A percentile compares a stretch with the other conserved stretches of the same genome.
Evolutionary conservation across 768 basidiomycete genomes (phyloP).

Genomic region (Boletus coccyginus): DNA sequence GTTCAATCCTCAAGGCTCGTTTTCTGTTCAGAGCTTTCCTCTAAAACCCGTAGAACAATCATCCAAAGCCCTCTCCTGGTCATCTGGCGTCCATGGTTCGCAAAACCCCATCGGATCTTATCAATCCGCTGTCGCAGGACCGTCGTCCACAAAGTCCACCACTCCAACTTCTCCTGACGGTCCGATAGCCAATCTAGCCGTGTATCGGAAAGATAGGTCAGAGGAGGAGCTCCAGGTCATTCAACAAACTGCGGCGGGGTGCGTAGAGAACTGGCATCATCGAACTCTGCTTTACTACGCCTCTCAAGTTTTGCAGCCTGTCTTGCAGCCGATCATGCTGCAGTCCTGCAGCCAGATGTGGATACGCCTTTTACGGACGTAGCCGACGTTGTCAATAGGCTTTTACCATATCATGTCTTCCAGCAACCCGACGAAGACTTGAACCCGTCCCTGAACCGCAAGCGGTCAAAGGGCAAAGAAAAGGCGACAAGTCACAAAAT

Average conservation of each 20-base stretch:
- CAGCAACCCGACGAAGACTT: constrained; percentile 73
- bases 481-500: constrained; percentile 49
- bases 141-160: constrained; percentile 19
- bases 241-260: constrained; percentile 51
- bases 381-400: constrained; percentile 62
- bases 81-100: constrained; percentile 1
- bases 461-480: constrained; percentile 56
- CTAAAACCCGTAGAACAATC: constrained; percentile 15
- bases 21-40: constrained; percentile 29
- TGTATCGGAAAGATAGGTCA: constrained; percentile 37
- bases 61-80: not conserved
- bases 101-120: constrained; percentile 4
- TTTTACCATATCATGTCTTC: constrained; percentile 79
- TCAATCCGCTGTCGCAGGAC: constrained; percentile 22
- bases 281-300: constrained; percentile 13
- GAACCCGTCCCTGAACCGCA: constrained; percentile 23
- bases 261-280: constrained; percentile 13
- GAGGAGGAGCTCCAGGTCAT: constrained; percentile 52
- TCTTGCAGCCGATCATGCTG: constrained; percentile 60
- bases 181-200: constrained; percentile 25
- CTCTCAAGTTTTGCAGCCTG: constrained; percentile 50
- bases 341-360: constrained; percentile 60
- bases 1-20: constrained; percentile 28
- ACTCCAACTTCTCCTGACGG: constrained; percentile 12
- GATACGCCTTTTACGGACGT: constrained; percentile 66